Base-by-base conservation (phyloP, 495 filamentous ascomycete genomes). In the Hypoxylon lienhwacheense region DNA sequence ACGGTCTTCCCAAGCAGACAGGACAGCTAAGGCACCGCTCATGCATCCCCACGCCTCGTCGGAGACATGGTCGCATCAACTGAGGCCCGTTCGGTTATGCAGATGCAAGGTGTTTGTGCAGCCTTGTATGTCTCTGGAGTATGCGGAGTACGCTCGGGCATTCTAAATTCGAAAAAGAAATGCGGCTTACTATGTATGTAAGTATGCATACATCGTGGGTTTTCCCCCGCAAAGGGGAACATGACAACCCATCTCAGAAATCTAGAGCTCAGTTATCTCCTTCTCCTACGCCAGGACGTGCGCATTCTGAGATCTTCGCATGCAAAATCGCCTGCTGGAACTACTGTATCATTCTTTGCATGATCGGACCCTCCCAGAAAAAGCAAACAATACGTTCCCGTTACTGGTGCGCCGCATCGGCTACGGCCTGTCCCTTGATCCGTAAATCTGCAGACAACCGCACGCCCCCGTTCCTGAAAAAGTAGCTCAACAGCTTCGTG, bases 31-130 rank as follows among this genome's bases (percentile, higher is more conserved):
- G 58, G 58, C 58, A 61, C 58, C 52, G 52, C 47, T 56, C 42
- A 61, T 61, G 53, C 59, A 63, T 61, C 65, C 61, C 55, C 65
- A 66, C 65, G 65, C 65, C 53, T 62, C 54, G 55, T 67, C 65
- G 65, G 65, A 67, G 54, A 65, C 61, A 61, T 63, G 68, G 68
- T 62, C 66, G 68, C 68, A 71, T 55, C 54, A 62, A 62, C 57
- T 58, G 65, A 68, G 68, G 63, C 68, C 68, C 47, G 53, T 59
- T 69, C 66, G 66, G 66, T 57, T 68, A 68, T 71, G 68, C 68
- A 69, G 63, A 66, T 63, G 46, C n/a, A n/a, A n/a, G n/a, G 48
- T 58, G 55, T 58, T 47, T 50, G 36, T 54, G 55, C 63, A 63
- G 51, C 32, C 45, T 44, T 54, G 52, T 48, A n/a, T n/a, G 59